Conservation (phyloP, 306 rosid genomes). For the Luffa aegyptiaca region DNA sequence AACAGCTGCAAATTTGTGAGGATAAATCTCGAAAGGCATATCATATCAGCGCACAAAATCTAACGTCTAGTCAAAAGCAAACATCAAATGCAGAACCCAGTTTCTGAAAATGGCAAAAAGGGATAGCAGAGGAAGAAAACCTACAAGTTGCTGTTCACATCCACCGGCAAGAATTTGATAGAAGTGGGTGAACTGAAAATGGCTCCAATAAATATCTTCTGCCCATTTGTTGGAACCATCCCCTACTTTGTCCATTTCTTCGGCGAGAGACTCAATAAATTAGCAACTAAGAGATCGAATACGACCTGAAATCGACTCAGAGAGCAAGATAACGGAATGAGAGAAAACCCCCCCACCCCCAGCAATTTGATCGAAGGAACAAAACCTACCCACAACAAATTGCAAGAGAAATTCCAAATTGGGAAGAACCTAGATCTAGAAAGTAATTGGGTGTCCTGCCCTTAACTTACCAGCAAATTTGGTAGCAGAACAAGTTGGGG, state of each 20-base stretch:
- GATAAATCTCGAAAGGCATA: not conserved
- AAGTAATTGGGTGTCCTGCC: not conserved
- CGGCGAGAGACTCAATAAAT: slow-evolving; percentile 2
- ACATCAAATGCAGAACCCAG: slow-evolving; percentile 1
- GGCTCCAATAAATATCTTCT: slow-evolving; percentile 55
- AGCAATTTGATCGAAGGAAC: not conserved
- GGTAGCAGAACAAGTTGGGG: not conserved
- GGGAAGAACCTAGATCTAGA: not conserved
- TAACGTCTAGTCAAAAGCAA: not conserved
- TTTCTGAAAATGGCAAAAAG: not conserved
- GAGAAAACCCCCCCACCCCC: not conserved
- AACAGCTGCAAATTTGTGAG: not conserved
- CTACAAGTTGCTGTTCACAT: slow-evolving; percentile 41
- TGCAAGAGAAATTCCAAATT: not conserved
- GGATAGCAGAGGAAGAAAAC: not conserved
- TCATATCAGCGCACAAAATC: not conserved
- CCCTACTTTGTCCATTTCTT: slow-evolving; percentile 23
- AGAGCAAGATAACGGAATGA: not conserved
- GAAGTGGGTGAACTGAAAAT: slow-evolving; percentile 40
- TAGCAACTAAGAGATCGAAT: not conserved
- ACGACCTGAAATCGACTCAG: not conserved
- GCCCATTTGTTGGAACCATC: slow-evolving; percentile 32
- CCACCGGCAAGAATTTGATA: slow-evolving; percentile 29
- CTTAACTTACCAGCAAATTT: not conserved
- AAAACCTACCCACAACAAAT: not conserved